These are phyloP conservation scores for Picochlorum sp. DNA, from an alignment of 139 green algal genomes.

Conservation along the genomic window DNA sequence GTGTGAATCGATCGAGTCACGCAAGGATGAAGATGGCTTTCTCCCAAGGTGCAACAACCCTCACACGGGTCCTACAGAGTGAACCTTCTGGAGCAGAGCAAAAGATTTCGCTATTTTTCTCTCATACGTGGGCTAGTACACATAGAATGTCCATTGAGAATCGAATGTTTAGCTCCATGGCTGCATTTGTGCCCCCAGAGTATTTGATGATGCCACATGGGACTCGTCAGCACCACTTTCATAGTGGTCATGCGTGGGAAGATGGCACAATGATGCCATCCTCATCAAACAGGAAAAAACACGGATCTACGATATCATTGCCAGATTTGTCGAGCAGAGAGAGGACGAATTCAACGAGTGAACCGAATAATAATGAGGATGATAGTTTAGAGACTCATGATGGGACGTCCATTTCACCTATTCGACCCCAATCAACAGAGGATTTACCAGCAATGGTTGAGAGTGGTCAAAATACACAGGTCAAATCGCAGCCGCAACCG, in stretches of 20 bases:
- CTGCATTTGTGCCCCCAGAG: not conserved
- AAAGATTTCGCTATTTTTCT: slow-evolving; percentile 25
- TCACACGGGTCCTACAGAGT: slow-evolving; percentile 34
- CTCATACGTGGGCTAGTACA: slow-evolving; percentile 25
- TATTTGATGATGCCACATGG: not conserved
- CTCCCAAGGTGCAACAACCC: slow-evolving; percentile 39
- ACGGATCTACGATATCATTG: not conserved
- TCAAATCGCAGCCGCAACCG: too few relatives aligned
- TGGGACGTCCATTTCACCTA: not conserved
- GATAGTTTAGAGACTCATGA: not conserved
- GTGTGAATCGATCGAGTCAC: slow-evolving; percentile 69
- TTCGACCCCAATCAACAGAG: not conserved
- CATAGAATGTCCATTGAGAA: slow-evolving; percentile 26
- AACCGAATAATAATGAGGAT: not conserved
- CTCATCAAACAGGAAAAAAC: not conserved
- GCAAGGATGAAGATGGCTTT: slow-evolving; percentile 70
- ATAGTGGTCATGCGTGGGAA: too few relatives aligned
- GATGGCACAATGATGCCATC: too few relatives aligned
- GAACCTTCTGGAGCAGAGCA: slow-evolving; percentile 19
- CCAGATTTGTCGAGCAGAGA: not conserved
- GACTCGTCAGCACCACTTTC: too few relatives aligned
- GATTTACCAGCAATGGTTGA: not conserved
- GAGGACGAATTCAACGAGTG: not conserved
- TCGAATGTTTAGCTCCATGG: slow-evolving; percentile 12
- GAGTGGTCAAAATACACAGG: too few relatives aligned